phyloP scores from a whole-genome alignment of 31 red algal genomes.

The Asparagopsis taxiformis region DNA sequence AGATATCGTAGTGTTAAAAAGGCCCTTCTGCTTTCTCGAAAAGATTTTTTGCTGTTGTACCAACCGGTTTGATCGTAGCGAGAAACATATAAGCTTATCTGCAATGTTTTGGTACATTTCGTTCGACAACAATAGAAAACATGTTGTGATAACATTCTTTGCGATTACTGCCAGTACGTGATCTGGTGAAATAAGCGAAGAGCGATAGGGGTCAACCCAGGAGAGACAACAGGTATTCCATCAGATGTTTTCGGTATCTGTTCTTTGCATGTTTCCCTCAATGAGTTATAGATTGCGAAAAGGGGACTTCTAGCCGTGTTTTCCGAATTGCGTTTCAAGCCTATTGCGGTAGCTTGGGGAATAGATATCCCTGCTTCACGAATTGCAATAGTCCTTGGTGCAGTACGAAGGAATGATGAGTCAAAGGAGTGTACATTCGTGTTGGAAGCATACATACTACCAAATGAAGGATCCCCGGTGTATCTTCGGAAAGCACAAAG shows the following conservation, averaged over 20 bases:
- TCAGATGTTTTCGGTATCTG: not conserved
- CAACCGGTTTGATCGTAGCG: too few relatives aligned
- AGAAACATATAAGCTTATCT: not conserved
- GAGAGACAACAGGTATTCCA: not conserved
- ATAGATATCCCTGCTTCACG: too few relatives aligned
- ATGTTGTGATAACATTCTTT: not conserved
- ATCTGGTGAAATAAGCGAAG: not conserved
- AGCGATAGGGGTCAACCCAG: not conserved
- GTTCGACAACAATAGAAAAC: not conserved
- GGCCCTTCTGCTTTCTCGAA: too few relatives aligned
- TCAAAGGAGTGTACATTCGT: not conserved
- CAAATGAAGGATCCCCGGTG: not conserved
- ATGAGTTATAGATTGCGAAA: not conserved
- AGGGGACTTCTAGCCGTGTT: not conserved
- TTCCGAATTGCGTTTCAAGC: too few relatives aligned
- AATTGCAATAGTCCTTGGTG: too few relatives aligned
- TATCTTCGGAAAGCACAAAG: constrained; percentile 2
- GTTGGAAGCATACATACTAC: not conserved
- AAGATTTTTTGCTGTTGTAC: too few relatives aligned
- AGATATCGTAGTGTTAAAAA: too few relatives aligned
- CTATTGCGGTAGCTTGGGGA: too few relatives aligned
- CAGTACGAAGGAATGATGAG: not conserved
- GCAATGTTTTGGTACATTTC: not conserved
- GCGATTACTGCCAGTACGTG: not conserved
- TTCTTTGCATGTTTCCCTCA: not conserved